A percentile compares a stretch with the other conserved stretches of the same genome.
These are phyloP conservation scores for Podaxis carcinomalis DNA, from an alignment of 768 basidiomycete species.

Conservation along the genomic window DNA sequence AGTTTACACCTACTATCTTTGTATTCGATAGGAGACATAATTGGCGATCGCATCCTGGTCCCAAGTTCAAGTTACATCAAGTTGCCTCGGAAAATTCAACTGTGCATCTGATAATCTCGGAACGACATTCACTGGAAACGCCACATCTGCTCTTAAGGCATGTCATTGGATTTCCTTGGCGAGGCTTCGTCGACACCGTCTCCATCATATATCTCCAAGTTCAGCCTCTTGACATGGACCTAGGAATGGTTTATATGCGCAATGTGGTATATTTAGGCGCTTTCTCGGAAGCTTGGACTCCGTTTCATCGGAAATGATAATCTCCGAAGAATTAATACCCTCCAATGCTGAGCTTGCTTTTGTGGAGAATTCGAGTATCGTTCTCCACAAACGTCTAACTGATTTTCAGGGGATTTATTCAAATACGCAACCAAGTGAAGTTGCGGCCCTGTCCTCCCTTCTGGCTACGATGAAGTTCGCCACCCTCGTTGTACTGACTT, in stretches of 20 bases:
- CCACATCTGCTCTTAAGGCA: too few species aligned
- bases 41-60: too few species aligned
- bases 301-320: not conserved
- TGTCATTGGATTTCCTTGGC: not conserved
- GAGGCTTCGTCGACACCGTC: not conserved
- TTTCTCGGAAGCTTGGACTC: constrained; percentile 11
- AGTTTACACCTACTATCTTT: not conserved
- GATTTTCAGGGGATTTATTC: not conserved
- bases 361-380: not conserved
- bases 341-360: not conserved
- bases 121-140: too few species aligned
- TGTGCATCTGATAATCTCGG: too few species aligned
- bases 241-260: not conserved
- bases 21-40: not conserved
- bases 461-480: constrained; percentile 19
- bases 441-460: not conserved
- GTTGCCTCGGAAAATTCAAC: too few species aligned
- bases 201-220: not conserved
- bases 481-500: constrained; percentile 18
- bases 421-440: not conserved
- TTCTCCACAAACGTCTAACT: not conserved
- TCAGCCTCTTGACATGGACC: too few species aligned
- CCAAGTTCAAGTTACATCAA: too few species aligned
- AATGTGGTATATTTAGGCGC: constrained; percentile 10
- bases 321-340: not conserved